Conservation (phyloP, 1,139 yeast species). For the Pichia cactophila region DNA sequence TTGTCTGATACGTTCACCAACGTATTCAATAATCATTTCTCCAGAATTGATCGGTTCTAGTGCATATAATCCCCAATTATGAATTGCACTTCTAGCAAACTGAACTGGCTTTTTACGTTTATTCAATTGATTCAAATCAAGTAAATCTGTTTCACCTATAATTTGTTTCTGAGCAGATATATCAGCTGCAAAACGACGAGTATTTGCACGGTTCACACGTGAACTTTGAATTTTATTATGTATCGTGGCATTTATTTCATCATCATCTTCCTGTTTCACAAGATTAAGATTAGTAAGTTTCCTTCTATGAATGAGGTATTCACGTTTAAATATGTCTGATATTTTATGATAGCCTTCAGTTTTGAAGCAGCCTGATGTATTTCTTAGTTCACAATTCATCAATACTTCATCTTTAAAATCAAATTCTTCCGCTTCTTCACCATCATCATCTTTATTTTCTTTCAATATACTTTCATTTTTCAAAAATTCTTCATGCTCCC, state of each 20-base stretch:
- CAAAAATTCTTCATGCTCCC: conserved; percentile 44
- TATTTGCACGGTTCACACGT: conserved; percentile 81
- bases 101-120: conserved; percentile 91
- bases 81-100: conserved; percentile 93
- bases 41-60: conserved; percentile 88
- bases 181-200: conserved; percentile 86
- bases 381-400: conserved; percentile 22
- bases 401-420: conserved; percentile 22
- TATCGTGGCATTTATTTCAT: conserved; percentile 27
- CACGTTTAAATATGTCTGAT: conserved; percentile 63
- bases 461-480: conserved; percentile 23
- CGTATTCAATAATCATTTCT: conserved; percentile 97
- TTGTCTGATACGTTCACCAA: conserved; percentile 93
- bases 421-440: conserved; percentile 13
- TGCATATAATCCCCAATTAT: conserved; percentile 97
- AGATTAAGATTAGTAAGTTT: conserved; percentile 48
- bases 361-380: conserved; percentile 55
- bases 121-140: conserved; percentile 70
- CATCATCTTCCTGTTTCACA: conserved; percentile 50
- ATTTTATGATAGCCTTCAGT: conserved; percentile 72
- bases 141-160: conserved; percentile 76
- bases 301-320: conserved; percentile 74
- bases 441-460: conserved; percentile 27
- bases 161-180: conserved; percentile 73
- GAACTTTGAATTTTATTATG: conserved; percentile 47